Evolutionary conservation across 495 filamentous ascomycete genomes (phyloP).

Genomic region (Neurospora sp.): DNA sequence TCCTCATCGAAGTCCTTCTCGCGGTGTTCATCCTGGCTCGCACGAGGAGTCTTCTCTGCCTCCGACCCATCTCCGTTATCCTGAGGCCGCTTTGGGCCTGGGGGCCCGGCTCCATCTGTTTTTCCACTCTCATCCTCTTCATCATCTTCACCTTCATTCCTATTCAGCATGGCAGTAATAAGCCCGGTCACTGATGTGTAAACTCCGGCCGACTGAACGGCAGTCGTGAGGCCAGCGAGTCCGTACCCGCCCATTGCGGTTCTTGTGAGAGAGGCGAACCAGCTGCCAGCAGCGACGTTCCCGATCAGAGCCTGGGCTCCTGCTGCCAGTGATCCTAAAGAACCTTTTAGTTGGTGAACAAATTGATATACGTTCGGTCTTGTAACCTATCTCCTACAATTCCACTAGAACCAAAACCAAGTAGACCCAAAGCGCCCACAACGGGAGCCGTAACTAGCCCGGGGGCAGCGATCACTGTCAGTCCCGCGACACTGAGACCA

Average conservation of each 20-base stretch:
- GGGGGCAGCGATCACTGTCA: not conserved
- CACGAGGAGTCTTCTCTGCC: not conserved
- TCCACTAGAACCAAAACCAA: constrained; percentile 2
- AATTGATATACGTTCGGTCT: not conserved
- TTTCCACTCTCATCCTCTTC: not conserved
- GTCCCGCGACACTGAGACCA: not conserved
- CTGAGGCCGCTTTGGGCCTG: not conserved
- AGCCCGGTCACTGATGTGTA: not conserved
- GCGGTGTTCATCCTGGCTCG: not conserved
- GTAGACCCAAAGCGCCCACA: not conserved
- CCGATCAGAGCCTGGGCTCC: not conserved
- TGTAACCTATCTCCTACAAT: not conserved
- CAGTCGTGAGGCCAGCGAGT: not conserved
- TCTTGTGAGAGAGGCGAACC: not conserved
- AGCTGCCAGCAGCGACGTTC: not conserved
- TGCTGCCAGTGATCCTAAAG: not conserved
- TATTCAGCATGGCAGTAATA: not conserved
- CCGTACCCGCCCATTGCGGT: not conserved
- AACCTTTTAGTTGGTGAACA: not conserved
- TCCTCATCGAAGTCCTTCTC: not conserved
- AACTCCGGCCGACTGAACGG: not conserved
- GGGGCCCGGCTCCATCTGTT: not conserved
- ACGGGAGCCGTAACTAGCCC: not conserved
- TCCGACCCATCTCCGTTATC: not conserved
- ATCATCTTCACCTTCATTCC: not conserved